Evolutionary conservation across 345 rosid species (phyloP).

Genomic region (Luvunga scandens): DNA sequence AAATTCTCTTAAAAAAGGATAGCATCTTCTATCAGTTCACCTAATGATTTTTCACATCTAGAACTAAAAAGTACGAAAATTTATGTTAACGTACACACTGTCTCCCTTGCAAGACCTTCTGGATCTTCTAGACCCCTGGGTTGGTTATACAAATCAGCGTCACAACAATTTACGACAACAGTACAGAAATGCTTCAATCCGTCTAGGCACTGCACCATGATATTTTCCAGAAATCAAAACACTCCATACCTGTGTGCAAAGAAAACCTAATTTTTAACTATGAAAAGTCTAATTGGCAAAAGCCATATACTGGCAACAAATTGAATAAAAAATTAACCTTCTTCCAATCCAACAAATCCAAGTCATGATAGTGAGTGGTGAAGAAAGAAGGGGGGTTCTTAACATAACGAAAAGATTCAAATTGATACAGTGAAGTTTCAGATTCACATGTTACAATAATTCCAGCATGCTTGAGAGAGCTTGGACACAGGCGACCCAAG

Average conservation of each 20-base stretch:
- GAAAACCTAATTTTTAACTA: constrained; percentile 21
- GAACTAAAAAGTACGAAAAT: constrained; percentile 36
- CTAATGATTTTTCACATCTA: background rate
- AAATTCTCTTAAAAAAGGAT: background rate
- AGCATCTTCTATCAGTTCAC: background rate
- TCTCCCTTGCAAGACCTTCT: constrained; percentile 90
- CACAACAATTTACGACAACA: constrained; percentile 51
- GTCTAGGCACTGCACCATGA: constrained; percentile 91
- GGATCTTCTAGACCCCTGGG: constrained; percentile 90
- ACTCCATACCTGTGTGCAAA: constrained; percentile 67
- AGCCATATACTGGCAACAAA: background rate
- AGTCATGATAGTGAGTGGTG: background rate
- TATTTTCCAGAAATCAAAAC: constrained; percentile 55
- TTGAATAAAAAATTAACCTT: background rate
- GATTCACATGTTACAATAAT: background rate
- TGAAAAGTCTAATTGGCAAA: constrained; percentile 17
- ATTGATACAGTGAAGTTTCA: background rate
- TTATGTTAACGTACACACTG: constrained; percentile 74
- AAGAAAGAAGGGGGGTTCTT: background rate
- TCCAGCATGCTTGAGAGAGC: background rate
- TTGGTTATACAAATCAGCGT: constrained; percentile 60
- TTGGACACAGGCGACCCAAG: too few species aligned
- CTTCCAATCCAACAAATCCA: background rate
- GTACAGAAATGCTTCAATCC: constrained; percentile 58
- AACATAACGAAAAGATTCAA: background rate